Conservation (phyloP, 2,329 filamentous ascomycete species). For the Sclerotinia subarctica region DNA sequence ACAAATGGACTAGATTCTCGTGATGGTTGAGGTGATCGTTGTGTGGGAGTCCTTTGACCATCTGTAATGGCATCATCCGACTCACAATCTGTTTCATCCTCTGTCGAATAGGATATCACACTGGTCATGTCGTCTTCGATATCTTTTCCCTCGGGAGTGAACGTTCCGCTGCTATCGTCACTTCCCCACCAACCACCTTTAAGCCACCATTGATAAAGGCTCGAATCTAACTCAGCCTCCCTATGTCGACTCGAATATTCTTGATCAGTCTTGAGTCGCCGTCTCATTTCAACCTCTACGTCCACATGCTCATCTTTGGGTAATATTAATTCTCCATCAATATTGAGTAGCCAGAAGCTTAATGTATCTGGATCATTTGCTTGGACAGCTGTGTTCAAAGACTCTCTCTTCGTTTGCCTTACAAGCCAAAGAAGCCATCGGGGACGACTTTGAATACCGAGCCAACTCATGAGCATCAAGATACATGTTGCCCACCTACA, state of each 20-base stretch:
- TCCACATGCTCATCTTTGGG: slow-evolving; percentile 66
- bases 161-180: slow-evolving; percentile 77
- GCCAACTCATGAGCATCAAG: slow-evolving; percentile 46
- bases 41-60: slow-evolving; percentile 71
- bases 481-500: slow-evolving; percentile 30
- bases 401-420: slow-evolving; percentile 32
- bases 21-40: slow-evolving; percentile 51
- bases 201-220: slow-evolving; percentile 82
- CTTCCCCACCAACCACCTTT: slow-evolving; percentile 81
- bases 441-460: slow-evolving; percentile 62
- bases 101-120: slow-evolving; percentile 58
- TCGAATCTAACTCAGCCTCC: slow-evolving; percentile 67
- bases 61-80: slow-evolving; percentile 43
- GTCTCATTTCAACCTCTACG: slow-evolving; percentile 75
- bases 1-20: slow-evolving; percentile 56
- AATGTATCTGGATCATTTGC: slow-evolving; percentile 37
- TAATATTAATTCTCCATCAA: slow-evolving; percentile 52
- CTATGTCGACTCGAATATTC: slow-evolving; percentile 45
- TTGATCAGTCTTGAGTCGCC: slow-evolving; percentile 49
- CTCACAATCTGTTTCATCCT: slow-evolving; percentile 48
- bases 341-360: slow-evolving; percentile 53
- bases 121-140: slow-evolving; percentile 75
- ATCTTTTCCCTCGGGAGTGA: slow-evolving; percentile 53
- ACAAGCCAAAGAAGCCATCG: slow-evolving; percentile 54
- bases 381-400: slow-evolving; percentile 23